A percentile compares a stretch with the other conserved stretches of the same genome.
These are phyloP conservation scores for Wickerhamiella alocasiicola DNA, from an alignment of 805 yeast species.

Conservation along the genomic window DNA sequence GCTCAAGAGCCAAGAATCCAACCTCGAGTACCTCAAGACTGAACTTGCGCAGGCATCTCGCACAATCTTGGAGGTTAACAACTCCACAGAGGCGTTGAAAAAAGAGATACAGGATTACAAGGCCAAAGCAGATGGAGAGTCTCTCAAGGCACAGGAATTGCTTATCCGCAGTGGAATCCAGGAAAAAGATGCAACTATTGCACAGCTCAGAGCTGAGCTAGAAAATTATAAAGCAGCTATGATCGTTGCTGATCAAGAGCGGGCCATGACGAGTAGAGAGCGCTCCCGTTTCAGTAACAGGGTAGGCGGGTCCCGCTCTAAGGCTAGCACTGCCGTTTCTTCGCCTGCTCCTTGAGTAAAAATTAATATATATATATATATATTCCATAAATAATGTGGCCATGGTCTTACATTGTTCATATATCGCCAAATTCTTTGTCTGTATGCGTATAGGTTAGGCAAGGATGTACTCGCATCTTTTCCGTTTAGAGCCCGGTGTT, in stretches of 20 bases:
- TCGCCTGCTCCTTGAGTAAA: background rate
- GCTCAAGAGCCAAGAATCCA: conserved; percentile 33
- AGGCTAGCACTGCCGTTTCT: background rate
- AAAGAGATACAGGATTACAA: conserved; percentile 17
- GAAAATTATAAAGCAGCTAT: conserved; percentile 26
- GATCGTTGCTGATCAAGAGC: conserved; percentile 20
- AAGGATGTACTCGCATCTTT: no score
- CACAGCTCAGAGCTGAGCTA: conserved; percentile 22
- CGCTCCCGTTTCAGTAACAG: background rate
- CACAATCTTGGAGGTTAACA: conserved; percentile 22
- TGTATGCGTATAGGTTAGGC: no score
- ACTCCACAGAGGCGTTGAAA: conserved; percentile 24
- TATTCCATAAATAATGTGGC: background rate
- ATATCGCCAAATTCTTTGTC: no score
- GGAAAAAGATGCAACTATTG: conserved; percentile 22
- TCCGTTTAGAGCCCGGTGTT: no score
- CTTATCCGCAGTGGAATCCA: conserved; percentile 25
- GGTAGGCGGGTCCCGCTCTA: conserved; percentile 1
- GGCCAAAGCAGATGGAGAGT: conserved; percentile 22
- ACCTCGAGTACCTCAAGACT: conserved; percentile 29
- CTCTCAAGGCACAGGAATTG: conserved; percentile 19
- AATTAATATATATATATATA: no score
- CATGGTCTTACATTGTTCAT: background rate
- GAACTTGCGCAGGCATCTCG: conserved; percentile 21
- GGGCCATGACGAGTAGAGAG: background rate